Conservation (phyloP, 1,284 basidiomycete genomes). For the Vanrija sp. region DNA sequence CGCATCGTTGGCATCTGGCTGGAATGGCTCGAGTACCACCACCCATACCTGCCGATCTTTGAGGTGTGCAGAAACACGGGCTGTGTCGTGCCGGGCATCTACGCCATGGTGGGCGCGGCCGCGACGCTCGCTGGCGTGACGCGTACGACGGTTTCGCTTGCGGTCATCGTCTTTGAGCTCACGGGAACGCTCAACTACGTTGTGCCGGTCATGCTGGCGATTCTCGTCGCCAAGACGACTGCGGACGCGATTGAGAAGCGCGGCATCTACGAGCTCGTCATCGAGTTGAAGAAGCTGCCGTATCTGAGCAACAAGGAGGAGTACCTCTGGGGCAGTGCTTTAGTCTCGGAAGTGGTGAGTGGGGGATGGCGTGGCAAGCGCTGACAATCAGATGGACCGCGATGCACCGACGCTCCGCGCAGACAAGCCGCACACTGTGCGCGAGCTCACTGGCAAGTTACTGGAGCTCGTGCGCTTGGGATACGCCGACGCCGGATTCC, state of each 20-base stretch:
- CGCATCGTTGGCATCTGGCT: slow-evolving; percentile 79
- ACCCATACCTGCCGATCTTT: slow-evolving; percentile 65
- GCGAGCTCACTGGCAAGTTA: slow-evolving; percentile 40
- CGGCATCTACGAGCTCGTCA: slow-evolving; percentile 92
- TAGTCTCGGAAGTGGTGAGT: slow-evolving; percentile 71
- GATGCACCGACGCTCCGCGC: slow-evolving; percentile 38
- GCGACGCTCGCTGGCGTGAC: slow-evolving; percentile 84
- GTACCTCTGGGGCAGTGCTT: slow-evolving; percentile 74
- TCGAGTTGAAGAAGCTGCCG: slow-evolving; percentile 78
- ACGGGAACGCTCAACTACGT: slow-evolving; percentile 91
- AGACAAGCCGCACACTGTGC: slow-evolving; percentile 42
- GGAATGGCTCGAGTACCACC: slow-evolving; percentile 68
- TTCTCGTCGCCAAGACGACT: slow-evolving; percentile 88
- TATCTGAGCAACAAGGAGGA: slow-evolving; percentile 86
- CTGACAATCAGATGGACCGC: slow-evolving; percentile 52
- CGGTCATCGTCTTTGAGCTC: slow-evolving; percentile 95
- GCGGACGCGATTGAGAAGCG: slow-evolving; percentile 89
- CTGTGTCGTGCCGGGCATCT: slow-evolving; percentile 69
- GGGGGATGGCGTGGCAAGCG: not conserved
- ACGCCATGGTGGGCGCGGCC: slow-evolving; percentile 87
- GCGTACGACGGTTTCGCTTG: slow-evolving; percentile 67
- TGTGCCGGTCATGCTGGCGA: slow-evolving; percentile 83
- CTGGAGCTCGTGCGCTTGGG: slow-evolving; percentile 40
- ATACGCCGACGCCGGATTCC: slow-evolving; percentile 75
- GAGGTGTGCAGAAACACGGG: slow-evolving; percentile 54